A percentile compares a stretch with the other conserved stretches of the same genome.
Conservation (phyloP, 1,284 basidiomycete species). For the Melanopsichium pennsylvanicum region DNA sequence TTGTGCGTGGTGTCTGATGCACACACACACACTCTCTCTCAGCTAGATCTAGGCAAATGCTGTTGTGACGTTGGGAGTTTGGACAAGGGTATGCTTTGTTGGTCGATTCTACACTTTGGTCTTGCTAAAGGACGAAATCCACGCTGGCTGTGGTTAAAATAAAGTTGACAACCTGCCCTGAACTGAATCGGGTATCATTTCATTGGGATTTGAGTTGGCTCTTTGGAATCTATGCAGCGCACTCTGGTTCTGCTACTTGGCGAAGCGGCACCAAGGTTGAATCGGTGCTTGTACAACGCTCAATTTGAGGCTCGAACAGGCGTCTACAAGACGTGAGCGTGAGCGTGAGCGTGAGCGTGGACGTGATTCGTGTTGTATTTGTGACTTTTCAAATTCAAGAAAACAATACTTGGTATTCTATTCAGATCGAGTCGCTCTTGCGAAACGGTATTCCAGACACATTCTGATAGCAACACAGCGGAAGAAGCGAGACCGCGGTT, state of each 20-base stretch:
- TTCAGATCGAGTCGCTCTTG: no score
- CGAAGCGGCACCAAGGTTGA: no score
- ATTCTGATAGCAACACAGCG: no score
- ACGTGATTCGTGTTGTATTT: constrained; percentile 28
- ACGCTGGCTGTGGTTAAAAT: neutral
- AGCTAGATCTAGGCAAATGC: neutral
- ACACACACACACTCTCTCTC: constrained; percentile 12
- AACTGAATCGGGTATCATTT: neutral
- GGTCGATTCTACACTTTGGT: constrained; percentile 24
- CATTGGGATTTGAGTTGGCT: no score
- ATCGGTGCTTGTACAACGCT: no score
- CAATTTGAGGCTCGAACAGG: no score
- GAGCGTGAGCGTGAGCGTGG: constrained; percentile 12
- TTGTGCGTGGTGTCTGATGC: constrained; percentile 20
- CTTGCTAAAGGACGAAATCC: neutral
- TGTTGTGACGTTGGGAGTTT: constrained; percentile 13
- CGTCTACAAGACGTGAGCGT: neutral
- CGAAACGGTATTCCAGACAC: no score
- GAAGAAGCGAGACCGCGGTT: no score
- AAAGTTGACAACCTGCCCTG: neutral
- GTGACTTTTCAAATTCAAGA: no score
- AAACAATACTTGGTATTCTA: no score
- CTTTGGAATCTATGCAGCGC: no score
- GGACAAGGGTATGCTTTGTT: constrained; percentile 26
- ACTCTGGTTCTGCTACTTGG: no score